These are phyloP conservation scores for Citrus unshiu DNA, from an alignment of 345 rosid genomes.

Conservation along the genomic window DNA sequence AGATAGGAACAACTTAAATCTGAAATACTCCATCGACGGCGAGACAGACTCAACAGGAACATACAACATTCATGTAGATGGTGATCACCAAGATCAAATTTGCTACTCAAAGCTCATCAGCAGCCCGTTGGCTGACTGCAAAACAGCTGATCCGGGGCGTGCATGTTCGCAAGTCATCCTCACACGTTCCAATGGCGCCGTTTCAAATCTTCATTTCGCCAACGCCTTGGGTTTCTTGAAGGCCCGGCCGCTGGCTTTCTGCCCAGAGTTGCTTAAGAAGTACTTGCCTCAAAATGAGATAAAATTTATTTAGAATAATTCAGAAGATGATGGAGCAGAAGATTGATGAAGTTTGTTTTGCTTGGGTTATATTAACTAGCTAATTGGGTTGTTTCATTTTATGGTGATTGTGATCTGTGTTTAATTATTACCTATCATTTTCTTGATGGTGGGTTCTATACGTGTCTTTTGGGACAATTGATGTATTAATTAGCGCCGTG, in stretches of 20 bases:
- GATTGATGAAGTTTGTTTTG: background rate
- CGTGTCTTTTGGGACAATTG: background rate
- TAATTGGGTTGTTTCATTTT: background rate
- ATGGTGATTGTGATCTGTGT: background rate
- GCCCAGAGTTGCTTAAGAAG: constrained; percentile 36
- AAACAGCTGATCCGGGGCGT: constrained; percentile 35
- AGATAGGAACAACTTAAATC: constrained; percentile 32
- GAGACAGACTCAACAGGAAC: constrained; percentile 41
- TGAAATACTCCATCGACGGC: constrained; percentile 22
- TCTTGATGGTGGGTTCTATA: background rate
- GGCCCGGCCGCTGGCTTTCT: constrained; percentile 35
- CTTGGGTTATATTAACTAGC: background rate
- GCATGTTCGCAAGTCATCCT: constrained; percentile 47
- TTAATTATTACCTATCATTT: background rate
- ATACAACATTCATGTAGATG: constrained; percentile 42
- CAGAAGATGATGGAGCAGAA: background rate
- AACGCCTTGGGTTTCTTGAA: constrained; percentile 65
- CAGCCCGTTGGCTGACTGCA: constrained; percentile 47
- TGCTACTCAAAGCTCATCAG: constrained; percentile 44
- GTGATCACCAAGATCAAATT: constrained; percentile 54
- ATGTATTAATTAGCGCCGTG: background rate
- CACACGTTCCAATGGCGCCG: constrained; percentile 60
- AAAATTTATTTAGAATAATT: background rate
- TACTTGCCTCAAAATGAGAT: constrained; percentile 34
- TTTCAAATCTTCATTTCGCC: constrained; percentile 44